A percentile compares a stretch with the other conserved stretches of the same genome.
Evolutionary conservation across 352 stramenopile genomes (phyloP).

Genomic region (Globisporangium spiculum): DNA sequence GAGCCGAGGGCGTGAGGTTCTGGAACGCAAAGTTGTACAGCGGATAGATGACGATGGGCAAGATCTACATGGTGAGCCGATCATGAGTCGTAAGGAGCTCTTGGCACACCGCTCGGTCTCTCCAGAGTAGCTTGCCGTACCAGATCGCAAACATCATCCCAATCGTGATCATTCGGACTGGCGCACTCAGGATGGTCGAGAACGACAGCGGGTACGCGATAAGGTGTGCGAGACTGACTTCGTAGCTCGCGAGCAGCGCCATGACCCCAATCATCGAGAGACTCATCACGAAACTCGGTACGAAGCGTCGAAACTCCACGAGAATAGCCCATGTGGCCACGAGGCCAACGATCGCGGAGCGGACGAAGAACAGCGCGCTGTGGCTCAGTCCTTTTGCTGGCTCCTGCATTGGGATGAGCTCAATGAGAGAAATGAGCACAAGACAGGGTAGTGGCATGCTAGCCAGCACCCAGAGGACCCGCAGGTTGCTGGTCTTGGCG

Average conservation of each 20-base stretch:
- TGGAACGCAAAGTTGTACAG: conserved; percentile 24
- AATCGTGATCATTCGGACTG: background rate
- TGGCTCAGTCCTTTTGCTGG: conserved; percentile 11
- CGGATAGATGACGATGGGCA: conserved; percentile 24
- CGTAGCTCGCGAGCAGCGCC: conserved; percentile 8
- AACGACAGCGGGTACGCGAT: conserved; percentile 32
- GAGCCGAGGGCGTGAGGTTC: background rate
- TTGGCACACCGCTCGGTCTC: background rate
- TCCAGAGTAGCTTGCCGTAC: background rate
- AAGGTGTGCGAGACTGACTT: conserved; percentile 10
- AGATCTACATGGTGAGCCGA: conserved; percentile 5
- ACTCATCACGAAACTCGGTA: conserved; percentile 15
- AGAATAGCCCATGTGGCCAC: conserved; percentile 19
- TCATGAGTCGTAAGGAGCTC: conserved; percentile 11
- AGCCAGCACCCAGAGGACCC: background rate
- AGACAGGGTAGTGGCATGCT: conserved; percentile 20
- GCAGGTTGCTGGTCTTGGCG: background rate
- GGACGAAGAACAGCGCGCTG: conserved; percentile 21
- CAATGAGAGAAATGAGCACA: conserved; percentile 2
- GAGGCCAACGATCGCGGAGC: conserved; percentile 20
- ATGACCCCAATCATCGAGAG: conserved; percentile 5
- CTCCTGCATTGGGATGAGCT: conserved; percentile 23
- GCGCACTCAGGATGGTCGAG: conserved; percentile 17
- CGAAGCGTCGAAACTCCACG: conserved; percentile 20
- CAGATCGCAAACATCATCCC: background rate